Conservation (phyloP, 768 basidiomycete species). For the Lentinula boryana region DNA sequence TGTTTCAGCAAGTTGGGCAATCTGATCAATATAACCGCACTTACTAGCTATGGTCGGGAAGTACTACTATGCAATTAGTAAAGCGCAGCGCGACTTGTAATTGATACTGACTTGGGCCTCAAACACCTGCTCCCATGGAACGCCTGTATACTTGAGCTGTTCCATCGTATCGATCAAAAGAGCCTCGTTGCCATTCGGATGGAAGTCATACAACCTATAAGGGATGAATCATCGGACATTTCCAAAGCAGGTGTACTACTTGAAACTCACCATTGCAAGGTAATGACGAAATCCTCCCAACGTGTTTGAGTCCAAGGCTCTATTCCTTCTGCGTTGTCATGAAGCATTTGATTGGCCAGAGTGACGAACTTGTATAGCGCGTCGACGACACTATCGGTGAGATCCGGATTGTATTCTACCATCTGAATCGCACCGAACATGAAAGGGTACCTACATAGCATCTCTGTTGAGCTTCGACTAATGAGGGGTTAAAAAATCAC, state of each 20-base stretch:
- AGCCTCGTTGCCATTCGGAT: conserved; percentile 3
- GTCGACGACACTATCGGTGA: conserved; percentile 38
- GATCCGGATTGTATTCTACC: conserved; percentile 38
- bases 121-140: conserved; percentile 4
- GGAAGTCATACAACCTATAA: conserved; percentile 43
- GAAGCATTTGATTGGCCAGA: conserved; percentile 49
- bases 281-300: conserved; percentile 55
- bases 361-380: conserved; percentile 48
- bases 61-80: neutral
- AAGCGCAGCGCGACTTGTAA: neutral
- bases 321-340: conserved; percentile 41
- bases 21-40: neutral
- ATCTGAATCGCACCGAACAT: conserved; percentile 56
- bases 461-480: no score
- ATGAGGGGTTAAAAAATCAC: neutral
- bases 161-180: conserved; percentile 6
- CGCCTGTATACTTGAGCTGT: conserved; percentile 6
- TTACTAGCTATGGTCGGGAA: conserved; percentile 3
- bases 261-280: conserved; percentile 41
- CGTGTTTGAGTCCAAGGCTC: conserved; percentile 48
- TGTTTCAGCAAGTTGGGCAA: neutral
- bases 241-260: neutral
- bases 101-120: neutral
- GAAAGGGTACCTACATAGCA: conserved; percentile 40
- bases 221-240: neutral